A percentile compares a stretch with the other conserved stretches of the same genome.
These are phyloP conservation scores for Penicillium paradoxum DNA, from an alignment of 495 filamentous ascomycete species.

Conservation along the genomic window DNA sequence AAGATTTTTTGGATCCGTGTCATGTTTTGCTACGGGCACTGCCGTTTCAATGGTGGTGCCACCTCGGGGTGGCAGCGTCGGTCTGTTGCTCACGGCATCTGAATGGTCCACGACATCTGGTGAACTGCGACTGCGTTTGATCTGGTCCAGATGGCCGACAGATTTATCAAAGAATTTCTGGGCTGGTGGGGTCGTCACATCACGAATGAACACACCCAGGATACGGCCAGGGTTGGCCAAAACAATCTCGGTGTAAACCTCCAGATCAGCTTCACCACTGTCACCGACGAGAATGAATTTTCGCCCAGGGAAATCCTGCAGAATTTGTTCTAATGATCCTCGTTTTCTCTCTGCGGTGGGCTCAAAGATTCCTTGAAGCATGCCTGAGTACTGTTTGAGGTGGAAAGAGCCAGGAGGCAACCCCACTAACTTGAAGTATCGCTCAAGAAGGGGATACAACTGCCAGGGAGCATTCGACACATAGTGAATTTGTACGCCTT, in stretches of 20 bases:
- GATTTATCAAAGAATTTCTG: slow-evolving; percentile 74
- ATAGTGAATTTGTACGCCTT: slow-evolving; percentile 86
- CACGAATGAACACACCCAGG: slow-evolving; percentile 83
- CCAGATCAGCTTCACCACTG: slow-evolving; percentile 92
- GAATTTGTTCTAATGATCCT: slow-evolving; percentile 73
- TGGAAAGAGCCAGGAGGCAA: slow-evolving; percentile 87
- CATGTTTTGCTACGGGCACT: slow-evolving; percentile 13
- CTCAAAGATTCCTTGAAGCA: slow-evolving; percentile 97
- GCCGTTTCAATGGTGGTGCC: slow-evolving; percentile 9
- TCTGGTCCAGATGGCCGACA: slow-evolving; percentile 35
- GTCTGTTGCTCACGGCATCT: slow-evolving; percentile 27
- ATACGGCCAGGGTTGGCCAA: slow-evolving; percentile 76
- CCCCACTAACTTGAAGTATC: slow-evolving; percentile 73
- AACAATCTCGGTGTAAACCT: slow-evolving; percentile 94
- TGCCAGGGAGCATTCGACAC: slow-evolving; percentile 97
- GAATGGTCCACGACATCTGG: slow-evolving; percentile 26
- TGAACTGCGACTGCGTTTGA: slow-evolving; percentile 24
- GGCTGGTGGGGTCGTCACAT: slow-evolving; percentile 74
- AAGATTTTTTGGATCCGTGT: slow-evolving; percentile 25
- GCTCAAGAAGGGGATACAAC: slow-evolving; percentile 80
- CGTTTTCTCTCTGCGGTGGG: slow-evolving; percentile 94
- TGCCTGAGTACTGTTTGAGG: slow-evolving; percentile 89
- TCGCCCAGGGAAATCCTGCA: slow-evolving; percentile 83
- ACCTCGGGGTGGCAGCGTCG: slow-evolving; percentile 34
- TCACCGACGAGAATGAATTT: slow-evolving; percentile 91